Percentiles rank a stretch among this genome's conserved stretches.
Evolutionary conservation across 2,329 filamentous ascomycete species (phyloP).

Genomic region (Tolypocladium capitatum): DNA sequence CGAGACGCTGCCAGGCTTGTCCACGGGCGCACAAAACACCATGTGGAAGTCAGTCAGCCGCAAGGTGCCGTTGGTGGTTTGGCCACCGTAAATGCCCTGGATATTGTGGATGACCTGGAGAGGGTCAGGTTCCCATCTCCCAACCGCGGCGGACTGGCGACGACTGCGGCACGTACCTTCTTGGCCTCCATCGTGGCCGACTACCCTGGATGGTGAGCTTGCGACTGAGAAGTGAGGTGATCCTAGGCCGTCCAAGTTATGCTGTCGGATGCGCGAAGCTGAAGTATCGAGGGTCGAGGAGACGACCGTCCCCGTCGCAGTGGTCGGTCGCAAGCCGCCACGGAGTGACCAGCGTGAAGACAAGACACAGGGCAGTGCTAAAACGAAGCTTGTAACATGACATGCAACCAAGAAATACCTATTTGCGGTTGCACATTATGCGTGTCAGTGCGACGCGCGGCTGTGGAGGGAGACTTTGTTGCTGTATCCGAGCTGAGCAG

Average conservation of each 20-base stretch:
- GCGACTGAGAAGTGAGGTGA: background rate
- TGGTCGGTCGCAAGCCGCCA: background rate
- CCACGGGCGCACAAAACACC: conserved; percentile 34
- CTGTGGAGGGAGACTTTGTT: too few relatives aligned
- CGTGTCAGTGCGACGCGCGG: background rate
- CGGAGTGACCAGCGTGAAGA: background rate
- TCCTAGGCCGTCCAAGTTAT: background rate
- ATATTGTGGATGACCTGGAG: conserved; percentile 41
- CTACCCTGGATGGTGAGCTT: background rate
- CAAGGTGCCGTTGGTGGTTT: conserved; percentile 41
- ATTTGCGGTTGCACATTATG: background rate
- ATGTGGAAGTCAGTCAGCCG: conserved; percentile 52
- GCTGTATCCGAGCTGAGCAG: background rate
- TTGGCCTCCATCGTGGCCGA: conserved; percentile 23
- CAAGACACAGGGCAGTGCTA: background rate
- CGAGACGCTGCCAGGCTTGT: conserved; percentile 12
- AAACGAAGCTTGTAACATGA: background rate
- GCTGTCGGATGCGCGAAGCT: background rate
- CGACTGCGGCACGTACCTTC: conserved; percentile 19
- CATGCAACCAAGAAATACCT: background rate
- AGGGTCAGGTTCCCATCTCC: conserved; percentile 1
- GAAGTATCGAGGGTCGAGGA: background rate
- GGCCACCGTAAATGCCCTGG: conserved; percentile 45
- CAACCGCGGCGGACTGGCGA: background rate
- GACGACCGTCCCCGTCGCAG: too few relatives aligned